phyloP scores from a whole-genome alignment of 1,284 basidiomycete species.

The Neonothopanus nambi region DNA sequence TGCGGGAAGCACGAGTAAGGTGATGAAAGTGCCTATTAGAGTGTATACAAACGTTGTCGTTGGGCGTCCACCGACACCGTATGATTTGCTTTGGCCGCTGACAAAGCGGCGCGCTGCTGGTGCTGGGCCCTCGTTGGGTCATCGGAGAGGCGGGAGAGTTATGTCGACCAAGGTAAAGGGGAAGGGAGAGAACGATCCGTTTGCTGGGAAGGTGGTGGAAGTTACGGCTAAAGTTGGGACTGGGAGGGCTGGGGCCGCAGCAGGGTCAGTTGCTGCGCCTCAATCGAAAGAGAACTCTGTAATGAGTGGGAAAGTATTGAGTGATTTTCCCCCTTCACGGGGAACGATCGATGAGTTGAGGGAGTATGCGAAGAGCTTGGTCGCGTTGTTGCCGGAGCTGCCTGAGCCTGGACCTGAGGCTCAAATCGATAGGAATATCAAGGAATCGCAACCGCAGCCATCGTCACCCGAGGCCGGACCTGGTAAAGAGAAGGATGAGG shows the following conservation, averaged over 20 bases:
- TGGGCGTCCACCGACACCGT: constrained; percentile 50
- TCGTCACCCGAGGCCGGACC: background rate
- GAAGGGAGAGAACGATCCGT: constrained; percentile 1
- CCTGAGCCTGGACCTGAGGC: background rate
- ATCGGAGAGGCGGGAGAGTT: constrained; percentile 10
- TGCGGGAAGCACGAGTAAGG: constrained; percentile 62
- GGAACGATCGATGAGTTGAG: constrained; percentile 30
- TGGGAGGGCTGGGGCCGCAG: constrained; percentile 3
- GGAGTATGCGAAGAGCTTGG: constrained; percentile 34
- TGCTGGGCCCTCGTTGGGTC: background rate
- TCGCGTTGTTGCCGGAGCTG: background rate
- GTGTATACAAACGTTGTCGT: constrained; percentile 84
- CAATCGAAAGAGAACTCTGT: background rate
- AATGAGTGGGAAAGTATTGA: constrained; percentile 12
- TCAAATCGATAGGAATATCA: too few species aligned
- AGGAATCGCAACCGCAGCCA: too few species aligned
- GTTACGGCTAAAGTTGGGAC: background rate
- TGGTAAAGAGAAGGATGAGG: background rate
- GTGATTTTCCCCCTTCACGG: background rate
- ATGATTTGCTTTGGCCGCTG: constrained; percentile 74
- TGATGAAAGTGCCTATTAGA: constrained; percentile 88
- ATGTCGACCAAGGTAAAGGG: background rate
- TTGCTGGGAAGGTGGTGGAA: constrained; percentile 13
- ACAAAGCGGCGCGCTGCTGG: constrained; percentile 31
- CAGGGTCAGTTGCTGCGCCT: background rate